phyloP scores from a whole-genome alignment of 2,329 filamentous ascomycete species.

The Ophiocordyceps robertsii region DNA sequence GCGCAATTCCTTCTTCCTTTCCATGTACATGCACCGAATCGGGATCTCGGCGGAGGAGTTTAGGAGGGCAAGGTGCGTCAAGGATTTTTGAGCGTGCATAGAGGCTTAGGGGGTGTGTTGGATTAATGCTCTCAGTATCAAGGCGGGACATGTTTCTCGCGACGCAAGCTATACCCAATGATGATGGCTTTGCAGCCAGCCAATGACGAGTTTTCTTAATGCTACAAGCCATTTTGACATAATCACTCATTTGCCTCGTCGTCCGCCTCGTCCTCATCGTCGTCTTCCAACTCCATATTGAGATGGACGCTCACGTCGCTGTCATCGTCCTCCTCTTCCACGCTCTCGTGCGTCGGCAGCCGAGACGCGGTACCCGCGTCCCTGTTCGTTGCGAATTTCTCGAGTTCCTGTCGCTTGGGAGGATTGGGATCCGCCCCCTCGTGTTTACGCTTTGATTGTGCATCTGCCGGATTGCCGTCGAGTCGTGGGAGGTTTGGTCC shows the following conservation, averaged over 20 bases:
- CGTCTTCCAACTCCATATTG: constrained; percentile 45
- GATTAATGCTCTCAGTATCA: neutral
- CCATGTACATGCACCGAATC: neutral
- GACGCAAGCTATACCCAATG: neutral
- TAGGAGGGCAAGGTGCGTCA: neutral
- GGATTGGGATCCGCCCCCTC: constrained; percentile 20
- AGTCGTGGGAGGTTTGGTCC: neutral
- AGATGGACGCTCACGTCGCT: constrained; percentile 43
- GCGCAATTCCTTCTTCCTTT: neutral
- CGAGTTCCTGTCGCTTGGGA: constrained; percentile 27
- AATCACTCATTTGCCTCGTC: constrained; percentile 10
- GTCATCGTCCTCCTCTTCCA: constrained; percentile 26
- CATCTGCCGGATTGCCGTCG: constrained; percentile 9
- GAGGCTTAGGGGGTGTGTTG: neutral
- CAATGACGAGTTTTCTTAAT: neutral
- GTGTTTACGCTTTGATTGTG: constrained; percentile 24
- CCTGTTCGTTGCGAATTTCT: constrained; percentile 9
- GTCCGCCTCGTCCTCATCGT: constrained; percentile 27
- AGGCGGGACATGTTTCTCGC: neutral
- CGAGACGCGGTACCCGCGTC: constrained; percentile 8
- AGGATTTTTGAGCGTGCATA: neutral
- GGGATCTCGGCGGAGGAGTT: constrained; percentile 1
- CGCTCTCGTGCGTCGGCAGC: constrained; percentile 6
- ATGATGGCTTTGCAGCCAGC: neutral
- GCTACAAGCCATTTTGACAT: neutral